Percentiles rank a stretch among this genome's conserved stretches.
phyloP scores from a whole-genome alignment of 2,329 filamentous ascomycete species.

The Aaosphaeria arxii region DNA sequence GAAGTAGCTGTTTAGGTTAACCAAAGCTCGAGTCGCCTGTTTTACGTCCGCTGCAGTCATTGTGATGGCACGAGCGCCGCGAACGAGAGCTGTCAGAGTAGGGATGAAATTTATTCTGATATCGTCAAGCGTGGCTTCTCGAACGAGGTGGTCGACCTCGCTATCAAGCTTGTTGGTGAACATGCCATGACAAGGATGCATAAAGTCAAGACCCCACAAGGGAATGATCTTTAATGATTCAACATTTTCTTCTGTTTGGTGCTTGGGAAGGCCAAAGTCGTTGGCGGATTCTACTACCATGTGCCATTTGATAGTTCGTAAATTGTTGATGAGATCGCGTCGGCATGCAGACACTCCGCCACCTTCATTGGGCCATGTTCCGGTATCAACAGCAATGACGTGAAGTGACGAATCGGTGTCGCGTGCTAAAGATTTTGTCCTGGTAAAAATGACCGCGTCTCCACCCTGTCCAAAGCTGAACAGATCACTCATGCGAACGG shows the following conservation, averaged over 20 bases:
- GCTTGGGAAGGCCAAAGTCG: slow-evolving; percentile 42
- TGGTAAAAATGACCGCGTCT: slow-evolving; percentile 51
- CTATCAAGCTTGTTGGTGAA: slow-evolving; percentile 42
- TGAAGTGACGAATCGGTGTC: slow-evolving; percentile 39
- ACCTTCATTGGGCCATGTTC: slow-evolving; percentile 43
- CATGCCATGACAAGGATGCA: slow-evolving; percentile 41
- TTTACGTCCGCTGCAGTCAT: slow-evolving; percentile 39
- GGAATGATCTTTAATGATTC: slow-evolving; percentile 43
- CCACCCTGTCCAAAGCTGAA: slow-evolving; percentile 54
- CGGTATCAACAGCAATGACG: slow-evolving; percentile 41
- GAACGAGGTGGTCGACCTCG: slow-evolving; percentile 35
- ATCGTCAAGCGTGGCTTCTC: slow-evolving; percentile 33
- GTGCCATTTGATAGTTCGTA: slow-evolving; percentile 43
- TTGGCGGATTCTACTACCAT: slow-evolving; percentile 44
- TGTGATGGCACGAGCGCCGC: slow-evolving; percentile 36
- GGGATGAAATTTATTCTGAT: slow-evolving; percentile 41
- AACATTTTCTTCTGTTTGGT: slow-evolving; percentile 43
- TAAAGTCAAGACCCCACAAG: slow-evolving; percentile 42
- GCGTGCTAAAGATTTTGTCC: slow-evolving; percentile 47
- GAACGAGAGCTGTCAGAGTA: slow-evolving; percentile 39
- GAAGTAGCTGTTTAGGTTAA: slow-evolving; percentile 46
- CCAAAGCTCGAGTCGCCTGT: slow-evolving; percentile 39
- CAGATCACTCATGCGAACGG: slow-evolving; percentile 51
- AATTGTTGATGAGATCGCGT: slow-evolving; percentile 42
- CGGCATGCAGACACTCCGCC: slow-evolving; percentile 43